Percentiles rank a stretch among this genome's conserved stretches.
These are phyloP conservation scores for Lactarius hatsudake DNA, from an alignment of 768 basidiomycete genomes.

Conservation along the genomic window DNA sequence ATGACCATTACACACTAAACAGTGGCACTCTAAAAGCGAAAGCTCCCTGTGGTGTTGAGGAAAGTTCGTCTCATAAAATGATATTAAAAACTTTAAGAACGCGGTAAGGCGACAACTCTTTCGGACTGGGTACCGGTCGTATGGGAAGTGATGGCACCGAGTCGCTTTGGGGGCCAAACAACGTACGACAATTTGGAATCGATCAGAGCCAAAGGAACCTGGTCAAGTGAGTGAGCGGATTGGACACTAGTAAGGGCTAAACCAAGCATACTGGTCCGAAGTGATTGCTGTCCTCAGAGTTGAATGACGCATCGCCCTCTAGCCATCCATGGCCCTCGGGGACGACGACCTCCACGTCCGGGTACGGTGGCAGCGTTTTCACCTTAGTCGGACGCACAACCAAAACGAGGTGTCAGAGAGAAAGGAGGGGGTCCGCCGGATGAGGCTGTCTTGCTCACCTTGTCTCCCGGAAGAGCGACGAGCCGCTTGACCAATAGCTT, in stretches of 20 bases:
- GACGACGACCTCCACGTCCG: slow-evolving; percentile 21
- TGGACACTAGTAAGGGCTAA: neutral
- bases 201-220: slow-evolving; percentile 23
- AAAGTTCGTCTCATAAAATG: neutral
- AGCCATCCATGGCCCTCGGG: slow-evolving; percentile 25
- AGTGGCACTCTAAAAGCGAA: neutral
- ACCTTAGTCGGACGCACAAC: slow-evolving; percentile 18
- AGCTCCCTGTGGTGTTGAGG: neutral
- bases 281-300: slow-evolving; percentile 29
- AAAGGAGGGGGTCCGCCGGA: neutral
- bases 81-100: neutral
- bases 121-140: slow-evolving; percentile 10
- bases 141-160: slow-evolving; percentile 1
- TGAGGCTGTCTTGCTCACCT: slow-evolving; percentile 9
- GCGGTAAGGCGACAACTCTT: slow-evolving; percentile 4
- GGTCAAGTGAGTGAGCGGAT: neutral
- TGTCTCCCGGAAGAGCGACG: slow-evolving; percentile 27
- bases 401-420: neutral
- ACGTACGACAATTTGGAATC: slow-evolving; percentile 19
- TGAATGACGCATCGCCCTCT: slow-evolving; percentile 26
- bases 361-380: slow-evolving; percentile 27
- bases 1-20: neutral
- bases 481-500: slow-evolving; percentile 25
- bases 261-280: slow-evolving; percentile 24
- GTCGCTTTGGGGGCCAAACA: slow-evolving; percentile 17